A percentile compares a stretch with the other conserved stretches of the same genome.
phyloP scores from a whole-genome alignment of 2,329 filamentous ascomycete genomes.

The Colletotrichum gloeosporioides region DNA sequence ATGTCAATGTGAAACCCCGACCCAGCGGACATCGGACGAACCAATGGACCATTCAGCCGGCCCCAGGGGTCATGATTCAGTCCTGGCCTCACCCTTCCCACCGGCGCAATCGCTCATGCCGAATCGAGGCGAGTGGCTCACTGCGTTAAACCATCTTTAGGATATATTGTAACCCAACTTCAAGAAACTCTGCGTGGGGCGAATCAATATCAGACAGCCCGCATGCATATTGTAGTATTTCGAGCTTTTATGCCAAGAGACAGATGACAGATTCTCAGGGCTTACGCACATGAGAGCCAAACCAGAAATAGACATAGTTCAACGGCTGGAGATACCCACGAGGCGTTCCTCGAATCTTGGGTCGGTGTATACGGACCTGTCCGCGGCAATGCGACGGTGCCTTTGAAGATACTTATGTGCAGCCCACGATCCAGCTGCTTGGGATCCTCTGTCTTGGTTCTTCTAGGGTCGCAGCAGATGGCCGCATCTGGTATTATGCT shows the following conservation, averaged over 20 bases:
- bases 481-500: slow-evolving; percentile 1
- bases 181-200: not conserved
- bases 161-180: not conserved
- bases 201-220: slow-evolving; percentile 16
- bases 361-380: not conserved
- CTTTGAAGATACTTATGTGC: not conserved
- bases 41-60: not conserved
- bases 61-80: slow-evolving; percentile 19
- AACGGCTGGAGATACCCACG: not conserved
- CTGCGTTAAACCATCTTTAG: not conserved
- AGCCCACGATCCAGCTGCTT: not conserved
- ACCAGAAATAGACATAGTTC: not conserved
- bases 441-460: not conserved
- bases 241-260: not conserved
- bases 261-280: not conserved
- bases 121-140: not conserved
- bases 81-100: not conserved
- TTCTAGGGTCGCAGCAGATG: not conserved
- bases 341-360: not conserved
- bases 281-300: not conserved
- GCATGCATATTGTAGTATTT: not conserved
- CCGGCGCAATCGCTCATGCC: not conserved
- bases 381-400: not conserved
- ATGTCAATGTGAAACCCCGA: slow-evolving; percentile 12
- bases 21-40: slow-evolving; percentile 11